Base-by-base conservation (phyloP, 129 eudicot genomes). In the Cynara cardunculus region DNA sequence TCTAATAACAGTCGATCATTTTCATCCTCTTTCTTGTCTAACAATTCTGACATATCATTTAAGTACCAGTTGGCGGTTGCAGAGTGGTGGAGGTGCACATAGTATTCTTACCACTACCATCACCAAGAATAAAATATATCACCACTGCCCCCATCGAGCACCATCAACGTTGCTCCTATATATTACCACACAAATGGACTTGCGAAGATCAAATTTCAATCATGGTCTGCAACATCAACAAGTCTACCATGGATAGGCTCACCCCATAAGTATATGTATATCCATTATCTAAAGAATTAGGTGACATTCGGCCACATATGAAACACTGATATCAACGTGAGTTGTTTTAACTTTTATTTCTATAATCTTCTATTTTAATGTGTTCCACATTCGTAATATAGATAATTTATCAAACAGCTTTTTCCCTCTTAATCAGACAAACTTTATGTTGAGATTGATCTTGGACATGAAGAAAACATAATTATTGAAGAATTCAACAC, bases 311-410 rank as follows among this genome's bases (percentile, higher is more conserved):
- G 68, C 72, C 67, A 73, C 31, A 80, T 37, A 64, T 67, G 14
- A 72, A 80, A 80, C 79, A 12, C 28, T 44, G 59, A 74, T 72
- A 24, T 59, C 71, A 72, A 71, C 72, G 25, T 22, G 53, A 79
- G 34, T 13, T 66, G 56, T n/a, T 67, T n/a, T n/a, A n/a, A n/a
- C n/a, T n/a, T n/a, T 65, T 64, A 39, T 6, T 79, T 31, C 26
- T 76, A 32, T 65, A 79, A 79, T 79, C 34, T 62, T 72, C 25
- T 32, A 7, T 34, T 56, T 22, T 78, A 62, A 27, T 34, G 22
- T 35, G 32, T 73, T 64, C 62, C 74, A 64, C 56, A 81, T 62
- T 64, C n/a, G 21, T 31, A 69, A 27, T 81, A 32, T 62, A 64
- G 7, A 24, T 46, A 44, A 27, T 13, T 44, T 65, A 56, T 30